phyloP scores from a whole-genome alignment of 2,329 filamentous ascomycete species.

The Clonostachys rosea region DNA sequence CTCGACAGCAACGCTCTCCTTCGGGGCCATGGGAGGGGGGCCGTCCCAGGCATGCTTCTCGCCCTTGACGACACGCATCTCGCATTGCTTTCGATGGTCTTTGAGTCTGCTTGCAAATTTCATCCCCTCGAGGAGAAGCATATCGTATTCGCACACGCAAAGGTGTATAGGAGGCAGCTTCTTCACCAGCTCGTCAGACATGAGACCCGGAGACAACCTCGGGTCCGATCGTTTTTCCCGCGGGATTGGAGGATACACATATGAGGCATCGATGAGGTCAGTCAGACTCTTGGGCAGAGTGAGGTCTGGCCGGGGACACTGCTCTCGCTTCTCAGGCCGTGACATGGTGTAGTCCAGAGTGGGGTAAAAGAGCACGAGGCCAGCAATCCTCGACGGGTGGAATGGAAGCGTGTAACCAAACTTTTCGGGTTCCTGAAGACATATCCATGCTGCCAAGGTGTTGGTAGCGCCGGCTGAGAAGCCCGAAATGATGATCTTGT shows the following conservation, averaged over 20 bases:
- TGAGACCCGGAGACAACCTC: constrained; percentile 53
- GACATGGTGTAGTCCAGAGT: constrained; percentile 56
- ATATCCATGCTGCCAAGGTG: constrained; percentile 40
- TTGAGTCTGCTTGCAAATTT: constrained; percentile 55
- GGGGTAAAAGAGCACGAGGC: constrained; percentile 57
- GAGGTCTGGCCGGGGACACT: constrained; percentile 48
- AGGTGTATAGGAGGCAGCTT: constrained; percentile 51
- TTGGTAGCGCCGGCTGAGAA: constrained; percentile 61
- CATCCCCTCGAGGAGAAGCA: constrained; percentile 57
- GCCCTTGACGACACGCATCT: constrained; percentile 34
- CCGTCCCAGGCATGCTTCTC: constrained; percentile 47
- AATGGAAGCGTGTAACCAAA: constrained; percentile 27
- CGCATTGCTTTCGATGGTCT: constrained; percentile 20
- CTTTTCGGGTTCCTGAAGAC: constrained; percentile 35
- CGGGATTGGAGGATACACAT: constrained; percentile 48
- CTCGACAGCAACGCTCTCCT: constrained; percentile 37
- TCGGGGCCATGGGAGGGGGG: constrained; percentile 35
- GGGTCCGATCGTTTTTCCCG: constrained; percentile 42
- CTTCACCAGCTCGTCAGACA: constrained; percentile 44
- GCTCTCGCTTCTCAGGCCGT: constrained; percentile 49
- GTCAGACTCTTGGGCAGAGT: constrained; percentile 54
- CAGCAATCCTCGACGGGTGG: constrained; percentile 40
- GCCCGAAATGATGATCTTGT: constrained; percentile 53
- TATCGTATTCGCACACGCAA: constrained; percentile 61
- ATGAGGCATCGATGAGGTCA: constrained; percentile 58